phyloP scores from a whole-genome alignment of 2,329 filamentous ascomycete species.

The Fragosphaeria purpurea region DNA sequence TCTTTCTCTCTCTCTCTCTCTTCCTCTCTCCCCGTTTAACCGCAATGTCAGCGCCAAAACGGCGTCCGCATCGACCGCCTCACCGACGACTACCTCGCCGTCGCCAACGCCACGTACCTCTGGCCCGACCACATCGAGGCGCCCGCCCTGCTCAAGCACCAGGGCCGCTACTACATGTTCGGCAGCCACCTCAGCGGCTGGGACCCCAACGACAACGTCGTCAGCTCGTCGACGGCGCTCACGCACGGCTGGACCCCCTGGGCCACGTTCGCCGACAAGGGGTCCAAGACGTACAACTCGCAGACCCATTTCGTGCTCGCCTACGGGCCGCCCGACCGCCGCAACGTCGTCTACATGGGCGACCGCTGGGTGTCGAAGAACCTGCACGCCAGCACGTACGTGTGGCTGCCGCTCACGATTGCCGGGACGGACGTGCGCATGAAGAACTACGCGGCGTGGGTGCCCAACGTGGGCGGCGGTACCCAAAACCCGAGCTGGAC shows the following conservation, averaged over 20 bases:
- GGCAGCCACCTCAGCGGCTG: conserved; percentile 34
- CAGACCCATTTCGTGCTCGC: conserved; percentile 41
- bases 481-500: conserved; percentile 16
- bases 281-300: conserved; percentile 35
- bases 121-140: conserved; percentile 35
- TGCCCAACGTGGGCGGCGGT: conserved; percentile 17
- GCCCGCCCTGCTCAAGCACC: conserved; percentile 41
- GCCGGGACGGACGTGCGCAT: conserved; percentile 41
- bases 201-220: conserved; percentile 41
- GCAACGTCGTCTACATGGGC: conserved; percentile 39
- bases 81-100: conserved; percentile 14
- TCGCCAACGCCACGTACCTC: conserved; percentile 11
- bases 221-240: conserved; percentile 38
- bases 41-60: conserved; percentile 10
- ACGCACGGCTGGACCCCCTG: conserved; percentile 42
- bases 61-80: conserved; percentile 16
- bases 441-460: conserved; percentile 46
- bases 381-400: conserved; percentile 44
- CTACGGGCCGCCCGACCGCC: conserved; percentile 10
- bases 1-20: too few species aligned
- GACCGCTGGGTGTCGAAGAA: conserved; percentile 45
- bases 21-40: too few species aligned
- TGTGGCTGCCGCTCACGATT: conserved; percentile 54
- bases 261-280: conserved; percentile 36
- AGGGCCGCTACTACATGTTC: conserved; percentile 45